Evolutionary conservation across 2,329 filamentous ascomycete genomes (phyloP).

Genomic region (Hortaea werneckii): DNA sequence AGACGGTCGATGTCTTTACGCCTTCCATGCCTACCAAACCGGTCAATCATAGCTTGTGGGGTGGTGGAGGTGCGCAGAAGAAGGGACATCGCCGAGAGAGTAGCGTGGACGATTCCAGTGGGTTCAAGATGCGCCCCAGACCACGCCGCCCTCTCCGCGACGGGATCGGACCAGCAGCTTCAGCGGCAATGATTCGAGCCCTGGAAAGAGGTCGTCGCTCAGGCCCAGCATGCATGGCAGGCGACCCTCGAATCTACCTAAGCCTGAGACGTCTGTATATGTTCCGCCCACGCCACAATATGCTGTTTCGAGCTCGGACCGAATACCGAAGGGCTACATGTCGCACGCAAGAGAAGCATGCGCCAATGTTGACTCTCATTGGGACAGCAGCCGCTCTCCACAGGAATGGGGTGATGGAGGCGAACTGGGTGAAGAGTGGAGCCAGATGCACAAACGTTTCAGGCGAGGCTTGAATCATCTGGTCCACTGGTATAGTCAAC

Average conservation of each 20-base stretch:
- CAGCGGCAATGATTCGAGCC: conserved; percentile 22
- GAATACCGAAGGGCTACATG: conserved; percentile 80
- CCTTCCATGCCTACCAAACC: conserved; percentile 28
- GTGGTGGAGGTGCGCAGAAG: conserved; percentile 21
- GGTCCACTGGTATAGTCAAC: conserved; percentile 66
- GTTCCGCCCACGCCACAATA: conserved; percentile 70
- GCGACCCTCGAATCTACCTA: conserved; percentile 17
- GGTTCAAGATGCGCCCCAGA: conserved; percentile 16
- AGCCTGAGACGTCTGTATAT: conserved; percentile 42
- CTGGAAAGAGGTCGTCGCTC: conserved; percentile 17
- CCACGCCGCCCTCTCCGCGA: conserved; percentile 28
- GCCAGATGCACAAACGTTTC: conserved; percentile 86
- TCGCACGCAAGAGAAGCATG: conserved; percentile 83
- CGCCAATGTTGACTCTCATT: conserved; percentile 80
- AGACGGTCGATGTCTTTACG: conserved; percentile 43
- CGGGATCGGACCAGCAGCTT: conserved; percentile 41
- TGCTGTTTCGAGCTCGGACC: conserved; percentile 66
- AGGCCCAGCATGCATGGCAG: conserved; percentile 14
- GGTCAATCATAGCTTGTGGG: conserved; percentile 35
- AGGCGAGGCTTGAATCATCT: conserved; percentile 67
- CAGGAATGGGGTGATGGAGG: conserved; percentile 82
- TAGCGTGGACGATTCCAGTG: conserved; percentile 19
- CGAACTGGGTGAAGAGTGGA: conserved; percentile 87
- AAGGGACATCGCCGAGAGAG: conserved; percentile 9
- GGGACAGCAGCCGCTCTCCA: conserved; percentile 78